phyloP scores from a whole-genome alignment of 768 basidiomycete genomes.

The Hebeloma cylindrosporum region DNA sequence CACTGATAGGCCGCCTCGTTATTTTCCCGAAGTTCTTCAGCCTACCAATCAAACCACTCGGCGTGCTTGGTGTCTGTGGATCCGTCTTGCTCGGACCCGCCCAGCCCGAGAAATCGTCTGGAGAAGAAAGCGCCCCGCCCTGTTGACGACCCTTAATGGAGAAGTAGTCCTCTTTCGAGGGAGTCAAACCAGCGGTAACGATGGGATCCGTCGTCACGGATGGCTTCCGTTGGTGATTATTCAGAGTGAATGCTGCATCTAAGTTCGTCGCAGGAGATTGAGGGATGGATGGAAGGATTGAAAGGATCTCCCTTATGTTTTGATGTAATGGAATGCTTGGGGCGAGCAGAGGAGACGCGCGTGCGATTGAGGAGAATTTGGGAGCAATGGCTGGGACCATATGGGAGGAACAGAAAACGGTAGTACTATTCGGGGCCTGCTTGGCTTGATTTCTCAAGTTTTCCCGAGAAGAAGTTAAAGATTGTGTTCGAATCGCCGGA shows the following conservation, averaged over 20 bases:
- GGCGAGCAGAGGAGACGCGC: constrained; percentile 56
- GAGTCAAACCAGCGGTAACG: constrained; percentile 1
- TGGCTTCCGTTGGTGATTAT: constrained; percentile 32
- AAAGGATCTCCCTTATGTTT: constrained; percentile 25
- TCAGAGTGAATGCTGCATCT: constrained; percentile 25
- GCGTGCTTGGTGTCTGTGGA: constrained; percentile 48
- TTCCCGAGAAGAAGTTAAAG: not conserved
- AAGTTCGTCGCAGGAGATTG: constrained; percentile 44
- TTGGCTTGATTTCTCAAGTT: constrained; percentile 8
- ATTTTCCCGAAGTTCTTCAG: constrained; percentile 68
- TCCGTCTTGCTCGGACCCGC: constrained; percentile 32
- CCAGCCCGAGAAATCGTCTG: constrained; percentile 56
- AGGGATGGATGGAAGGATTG: constrained; percentile 36
- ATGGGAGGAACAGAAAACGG: constrained; percentile 60
- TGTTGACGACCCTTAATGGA: constrained; percentile 43
- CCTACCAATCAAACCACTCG: constrained; percentile 74
- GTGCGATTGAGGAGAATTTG: constrained; percentile 38
- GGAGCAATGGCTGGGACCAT: constrained; percentile 69
- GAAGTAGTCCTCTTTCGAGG: constrained; percentile 53
- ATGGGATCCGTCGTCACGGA: constrained; percentile 45
- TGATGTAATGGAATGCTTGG: constrained; percentile 55
- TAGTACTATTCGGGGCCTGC: constrained; percentile 31
- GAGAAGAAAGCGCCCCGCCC: constrained; percentile 32
- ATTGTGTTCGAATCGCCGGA: constrained; percentile 6
- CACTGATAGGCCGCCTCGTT: constrained; percentile 38